phyloP scores from a whole-genome alignment of 129 eudicot genomes.

The Glebionis coronaria region DNA sequence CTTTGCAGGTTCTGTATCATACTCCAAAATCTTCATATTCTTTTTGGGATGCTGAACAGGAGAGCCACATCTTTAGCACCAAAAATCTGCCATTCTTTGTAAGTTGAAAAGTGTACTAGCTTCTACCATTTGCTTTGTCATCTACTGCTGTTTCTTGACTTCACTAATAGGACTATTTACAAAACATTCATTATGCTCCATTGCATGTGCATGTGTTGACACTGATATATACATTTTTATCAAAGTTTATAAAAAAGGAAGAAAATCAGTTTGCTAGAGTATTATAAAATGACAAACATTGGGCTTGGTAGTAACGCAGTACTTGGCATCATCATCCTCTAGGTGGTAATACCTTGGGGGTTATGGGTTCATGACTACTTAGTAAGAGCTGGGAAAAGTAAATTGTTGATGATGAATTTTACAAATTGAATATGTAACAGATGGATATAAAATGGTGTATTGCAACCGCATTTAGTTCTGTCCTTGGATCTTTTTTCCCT shows the following conservation, averaged over 20 bases:
- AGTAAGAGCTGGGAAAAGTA: background rate
- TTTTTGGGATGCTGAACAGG: constrained; percentile 71
- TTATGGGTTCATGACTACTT: background rate
- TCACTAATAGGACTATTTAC: background rate
- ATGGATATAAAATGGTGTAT: background rate
- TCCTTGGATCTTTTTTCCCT: background rate
- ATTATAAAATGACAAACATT: background rate
- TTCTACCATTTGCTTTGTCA: background rate
- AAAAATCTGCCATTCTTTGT: constrained; percentile 97
- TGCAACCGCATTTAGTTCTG: background rate
- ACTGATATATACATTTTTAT: background rate
- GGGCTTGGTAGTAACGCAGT: background rate
- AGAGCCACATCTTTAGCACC: constrained; percentile 67
- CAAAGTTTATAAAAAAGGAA: background rate
- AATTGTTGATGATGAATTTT: background rate
- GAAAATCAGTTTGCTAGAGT: background rate
- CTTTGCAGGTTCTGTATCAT: constrained; percentile 84
- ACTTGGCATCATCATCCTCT: background rate
- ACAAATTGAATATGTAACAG: background rate
- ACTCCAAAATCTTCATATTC: constrained; percentile 92
- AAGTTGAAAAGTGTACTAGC: constrained; percentile 34
- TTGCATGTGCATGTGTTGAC: background rate
- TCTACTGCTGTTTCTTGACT: background rate
- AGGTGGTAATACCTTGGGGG: background rate
- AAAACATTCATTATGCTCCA: too few relatives aligned